A percentile compares a stretch with the other conserved stretches of the same genome.
Conservation (phyloP, 2,329 filamentous ascomycete genomes). For the Mycosphaerella sp. region DNA sequence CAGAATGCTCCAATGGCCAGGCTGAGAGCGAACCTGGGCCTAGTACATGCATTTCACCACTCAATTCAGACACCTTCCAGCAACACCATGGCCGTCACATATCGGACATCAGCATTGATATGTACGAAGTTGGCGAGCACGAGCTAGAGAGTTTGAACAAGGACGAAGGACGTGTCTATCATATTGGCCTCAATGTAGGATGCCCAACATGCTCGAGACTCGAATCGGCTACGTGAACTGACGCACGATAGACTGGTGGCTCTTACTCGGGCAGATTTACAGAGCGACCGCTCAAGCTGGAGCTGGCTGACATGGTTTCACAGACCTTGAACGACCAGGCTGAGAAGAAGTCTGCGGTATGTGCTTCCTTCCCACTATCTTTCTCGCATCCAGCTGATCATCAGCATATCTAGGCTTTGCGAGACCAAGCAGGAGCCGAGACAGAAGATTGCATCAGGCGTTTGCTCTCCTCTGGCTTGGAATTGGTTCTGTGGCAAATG, state of each 20-base stretch:
- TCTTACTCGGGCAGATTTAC: conserved; percentile 16
- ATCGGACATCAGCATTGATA: conserved; percentile 9
- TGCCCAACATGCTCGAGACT: too few species aligned
- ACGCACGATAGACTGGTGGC: conserved; percentile 10
- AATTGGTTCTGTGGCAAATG: conserved; percentile 7
- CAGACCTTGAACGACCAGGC: conserved; percentile 1
- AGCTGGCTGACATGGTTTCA: background rate
- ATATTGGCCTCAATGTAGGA: conserved; percentile 16
- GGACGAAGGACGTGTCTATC: conserved; percentile 17
- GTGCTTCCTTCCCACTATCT: background rate
- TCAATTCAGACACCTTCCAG: conserved; percentile 9
- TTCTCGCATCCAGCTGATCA: background rate
- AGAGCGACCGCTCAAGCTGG: conserved; percentile 8
- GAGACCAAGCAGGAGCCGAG: conserved; percentile 31
- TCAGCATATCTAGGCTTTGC: conserved; percentile 11
- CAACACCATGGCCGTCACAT: conserved; percentile 8
- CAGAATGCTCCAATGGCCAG: background rate
- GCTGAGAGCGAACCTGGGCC: background rate
- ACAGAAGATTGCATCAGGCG: conserved; percentile 19
- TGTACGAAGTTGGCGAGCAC: conserved; percentile 12
- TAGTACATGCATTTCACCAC: conserved; percentile 4
- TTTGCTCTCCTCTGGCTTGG: conserved; percentile 3
- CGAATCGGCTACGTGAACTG: background rate
- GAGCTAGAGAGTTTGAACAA: conserved; percentile 10
- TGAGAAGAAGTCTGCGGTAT: conserved; percentile 4